Conservation (phyloP, 2,329 filamentous ascomycete genomes). For the Sporothrix inflata region DNA sequence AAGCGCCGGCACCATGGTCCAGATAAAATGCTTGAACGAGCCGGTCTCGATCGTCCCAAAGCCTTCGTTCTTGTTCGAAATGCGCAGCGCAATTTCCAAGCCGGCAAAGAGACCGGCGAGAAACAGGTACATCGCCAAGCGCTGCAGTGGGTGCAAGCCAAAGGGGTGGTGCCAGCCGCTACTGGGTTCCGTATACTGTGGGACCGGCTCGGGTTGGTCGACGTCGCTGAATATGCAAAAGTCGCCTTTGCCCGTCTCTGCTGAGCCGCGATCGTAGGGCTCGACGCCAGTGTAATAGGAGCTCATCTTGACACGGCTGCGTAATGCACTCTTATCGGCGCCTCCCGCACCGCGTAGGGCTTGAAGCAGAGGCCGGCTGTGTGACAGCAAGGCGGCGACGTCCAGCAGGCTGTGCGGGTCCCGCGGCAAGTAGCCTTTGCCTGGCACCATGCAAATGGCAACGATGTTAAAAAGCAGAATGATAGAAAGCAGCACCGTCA, state of each 20-base stretch:
- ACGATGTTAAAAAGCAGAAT: conserved; percentile 36
- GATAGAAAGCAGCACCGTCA: conserved; percentile 39
- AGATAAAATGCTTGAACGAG: conserved; percentile 41
- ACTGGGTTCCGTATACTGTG: conserved; percentile 32
- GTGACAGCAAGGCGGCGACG: conserved; percentile 43
- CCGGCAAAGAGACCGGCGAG: conserved; percentile 41
- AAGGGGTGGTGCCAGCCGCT: conserved; percentile 40
- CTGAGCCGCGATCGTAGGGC: conserved; percentile 38
- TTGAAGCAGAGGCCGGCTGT: conserved; percentile 44
- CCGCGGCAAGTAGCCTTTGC: conserved; percentile 43
- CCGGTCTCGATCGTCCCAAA: conserved; percentile 39
- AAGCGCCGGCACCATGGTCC: conserved; percentile 42
- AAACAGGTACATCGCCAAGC: conserved; percentile 38
- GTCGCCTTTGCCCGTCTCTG: conserved; percentile 37
- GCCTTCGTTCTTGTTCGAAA: conserved; percentile 40
- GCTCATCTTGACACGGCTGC: conserved; percentile 37
- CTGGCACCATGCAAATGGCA: conserved; percentile 38
- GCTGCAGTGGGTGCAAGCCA: conserved; percentile 39
- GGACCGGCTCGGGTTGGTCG: conserved; percentile 25
- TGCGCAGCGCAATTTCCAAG: conserved; percentile 42
- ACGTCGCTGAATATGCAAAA: conserved; percentile 36
- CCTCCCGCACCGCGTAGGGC: conserved; percentile 38
- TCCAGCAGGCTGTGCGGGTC: conserved; percentile 43
- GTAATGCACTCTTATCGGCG: conserved; percentile 38
- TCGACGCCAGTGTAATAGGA: conserved; percentile 44